These are phyloP conservation scores for Myrica gale DNA, from an alignment of 306 rosid species.

Conservation along the genomic window DNA sequence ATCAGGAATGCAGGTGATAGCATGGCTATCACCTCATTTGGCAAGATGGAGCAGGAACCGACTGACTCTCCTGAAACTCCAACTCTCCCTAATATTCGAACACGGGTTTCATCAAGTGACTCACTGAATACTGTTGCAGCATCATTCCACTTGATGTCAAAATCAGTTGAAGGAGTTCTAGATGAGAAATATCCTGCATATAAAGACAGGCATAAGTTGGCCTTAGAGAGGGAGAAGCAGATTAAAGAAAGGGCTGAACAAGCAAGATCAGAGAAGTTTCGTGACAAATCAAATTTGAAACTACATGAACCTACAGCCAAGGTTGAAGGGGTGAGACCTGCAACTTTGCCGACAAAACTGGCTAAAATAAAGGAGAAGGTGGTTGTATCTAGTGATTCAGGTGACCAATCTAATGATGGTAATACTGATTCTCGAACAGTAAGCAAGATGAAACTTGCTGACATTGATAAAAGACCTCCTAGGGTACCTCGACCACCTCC, in stretches of 20 bases:
- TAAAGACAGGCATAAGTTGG: slow-evolving; percentile 90
- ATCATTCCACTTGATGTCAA: slow-evolving; percentile 95
- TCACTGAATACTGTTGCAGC: slow-evolving; percentile 63
- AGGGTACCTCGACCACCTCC: slow-evolving; percentile 92
- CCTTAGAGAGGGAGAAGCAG: slow-evolving; percentile 77
- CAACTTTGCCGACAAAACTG: slow-evolving; percentile 70
- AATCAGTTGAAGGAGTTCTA: slow-evolving; percentile 69
- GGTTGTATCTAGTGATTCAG: slow-evolving; percentile 42
- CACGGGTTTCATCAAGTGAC: slow-evolving; percentile 49
- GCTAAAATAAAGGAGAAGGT: slow-evolving; percentile 69
- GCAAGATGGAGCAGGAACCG: slow-evolving; percentile 59
- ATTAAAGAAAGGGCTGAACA: slow-evolving; percentile 81
- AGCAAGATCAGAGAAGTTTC: slow-evolving; percentile 79
- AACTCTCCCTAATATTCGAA: slow-evolving; percentile 47
- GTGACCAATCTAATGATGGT: slow-evolving; percentile 58
- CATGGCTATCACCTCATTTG: slow-evolving; percentile 80
- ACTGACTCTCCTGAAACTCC: slow-evolving; percentile 63
- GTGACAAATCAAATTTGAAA: slow-evolving; percentile 50
- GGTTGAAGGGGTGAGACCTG: slow-evolving; percentile 47
- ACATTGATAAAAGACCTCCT: slow-evolving; percentile 88
- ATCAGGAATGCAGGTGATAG: slow-evolving; percentile 72
- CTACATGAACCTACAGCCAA: slow-evolving; percentile 34
- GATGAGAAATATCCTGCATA: slow-evolving; percentile 93
- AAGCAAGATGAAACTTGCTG: slow-evolving; percentile 77
- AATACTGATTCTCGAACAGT: slow-evolving; percentile 56